Evolutionary conservation across 23 red algal genomes (phyloP).

Genomic region (Chondrus crispus): DNA sequence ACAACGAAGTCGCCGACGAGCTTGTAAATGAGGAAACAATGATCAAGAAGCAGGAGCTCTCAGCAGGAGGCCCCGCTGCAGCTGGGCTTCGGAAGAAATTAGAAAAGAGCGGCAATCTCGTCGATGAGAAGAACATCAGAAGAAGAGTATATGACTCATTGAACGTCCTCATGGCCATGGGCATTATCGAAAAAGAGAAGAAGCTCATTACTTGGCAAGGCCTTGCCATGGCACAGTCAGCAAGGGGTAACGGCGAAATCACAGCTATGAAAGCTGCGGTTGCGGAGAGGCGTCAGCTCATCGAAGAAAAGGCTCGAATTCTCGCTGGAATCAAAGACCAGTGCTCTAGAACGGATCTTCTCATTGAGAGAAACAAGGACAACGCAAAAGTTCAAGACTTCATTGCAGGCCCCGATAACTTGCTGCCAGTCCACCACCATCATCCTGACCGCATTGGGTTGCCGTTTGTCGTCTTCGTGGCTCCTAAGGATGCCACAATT

Average conservation of each 20-base stretch:
- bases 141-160: slow-evolving; percentile 95
- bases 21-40: slow-evolving; percentile 71
- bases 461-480: slow-evolving; percentile 72
- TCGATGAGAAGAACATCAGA: slow-evolving; percentile 96
- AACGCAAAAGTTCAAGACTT: not conserved
- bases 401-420: not conserved
- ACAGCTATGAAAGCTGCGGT: slow-evolving; percentile 11
- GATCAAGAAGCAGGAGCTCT: not conserved
- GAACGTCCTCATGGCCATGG: slow-evolving; percentile 96
- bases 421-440: slow-evolving; percentile 23
- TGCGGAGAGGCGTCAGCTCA: not conserved
- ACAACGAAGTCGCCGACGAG: slow-evolving; percentile 94
- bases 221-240: slow-evolving; percentile 33
- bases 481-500: slow-evolving; percentile 66
- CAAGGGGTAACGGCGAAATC: not conserved
- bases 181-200: slow-evolving; percentile 86
- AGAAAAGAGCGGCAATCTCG: not conserved
- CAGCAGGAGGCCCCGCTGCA: not conserved
- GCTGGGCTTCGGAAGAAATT: not conserved
- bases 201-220: slow-evolving; percentile 90
- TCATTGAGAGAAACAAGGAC: slow-evolving; percentile 12
- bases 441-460: slow-evolving; percentile 62
- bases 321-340: slow-evolving; percentile 11
- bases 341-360: not conserved
- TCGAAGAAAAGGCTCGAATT: slow-evolving; percentile 5